Percentiles rank a stretch among this genome's conserved stretches.
These are phyloP conservation scores for Miscanthus lutarioriparius DNA, from an alignment of 176 grass and related monocot genomes.

Conservation along the genomic window DNA sequence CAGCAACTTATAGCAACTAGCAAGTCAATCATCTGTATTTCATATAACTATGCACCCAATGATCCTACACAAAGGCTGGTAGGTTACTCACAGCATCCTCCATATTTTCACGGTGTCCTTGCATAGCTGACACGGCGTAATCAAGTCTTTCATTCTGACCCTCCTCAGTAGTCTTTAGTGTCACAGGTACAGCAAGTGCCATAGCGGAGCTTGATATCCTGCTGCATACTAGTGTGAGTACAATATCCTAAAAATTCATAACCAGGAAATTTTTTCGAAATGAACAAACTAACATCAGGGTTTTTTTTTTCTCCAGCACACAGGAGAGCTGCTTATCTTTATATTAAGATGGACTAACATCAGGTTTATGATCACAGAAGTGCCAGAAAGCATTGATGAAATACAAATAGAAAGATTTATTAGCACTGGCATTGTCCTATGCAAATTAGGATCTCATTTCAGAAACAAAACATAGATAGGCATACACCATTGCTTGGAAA, in stretches of 20 bases:
- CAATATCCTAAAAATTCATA: background rate
- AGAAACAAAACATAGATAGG: background rate
- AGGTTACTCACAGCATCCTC: slow-evolving; percentile 57
- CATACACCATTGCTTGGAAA: background rate
- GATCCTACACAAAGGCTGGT: slow-evolving; percentile 17
- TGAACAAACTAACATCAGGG: background rate
- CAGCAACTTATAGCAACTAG: background rate
- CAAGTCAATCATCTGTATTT: background rate
- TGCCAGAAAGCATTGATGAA: background rate
- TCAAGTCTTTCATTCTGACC: slow-evolving; percentile 38
- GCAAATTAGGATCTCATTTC: background rate
- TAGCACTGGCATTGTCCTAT: background rate
- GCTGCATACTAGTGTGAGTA: background rate
- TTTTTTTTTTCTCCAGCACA: background rate
- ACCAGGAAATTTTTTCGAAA: background rate
- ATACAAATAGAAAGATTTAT: background rate
- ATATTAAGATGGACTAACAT: background rate
- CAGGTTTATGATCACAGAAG: background rate
- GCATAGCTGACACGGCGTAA: slow-evolving; percentile 44
- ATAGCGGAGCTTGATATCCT: slow-evolving; percentile 34
- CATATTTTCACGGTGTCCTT: slow-evolving; percentile 41
- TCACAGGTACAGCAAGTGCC: background rate
- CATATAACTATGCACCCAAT: background rate
- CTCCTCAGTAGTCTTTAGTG: background rate
- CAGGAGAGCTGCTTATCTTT: background rate